phyloP scores from a whole-genome alignment of 169 alveolate species.

The Eimeria acervulina region DNA sequence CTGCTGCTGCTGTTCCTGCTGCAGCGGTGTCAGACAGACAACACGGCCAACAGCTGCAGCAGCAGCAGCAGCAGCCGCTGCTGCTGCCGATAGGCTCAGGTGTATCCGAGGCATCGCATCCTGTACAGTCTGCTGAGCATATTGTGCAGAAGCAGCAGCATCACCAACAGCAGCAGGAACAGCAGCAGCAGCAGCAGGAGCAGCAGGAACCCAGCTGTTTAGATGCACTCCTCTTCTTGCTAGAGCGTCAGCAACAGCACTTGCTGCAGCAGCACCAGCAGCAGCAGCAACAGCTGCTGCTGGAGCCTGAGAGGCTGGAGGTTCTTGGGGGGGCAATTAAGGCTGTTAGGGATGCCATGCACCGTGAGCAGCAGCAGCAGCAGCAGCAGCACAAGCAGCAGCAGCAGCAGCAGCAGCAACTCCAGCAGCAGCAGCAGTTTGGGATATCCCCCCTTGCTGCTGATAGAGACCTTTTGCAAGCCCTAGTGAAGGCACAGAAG shows the following conservation, averaged over 20 bases:
- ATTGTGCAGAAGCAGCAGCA: not conserved
- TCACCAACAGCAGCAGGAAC: not conserved
- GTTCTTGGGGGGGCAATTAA: not conserved
- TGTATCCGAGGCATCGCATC: no score
- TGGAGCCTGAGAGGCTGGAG: constrained; percentile 5
- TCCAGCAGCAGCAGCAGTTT: not conserved
- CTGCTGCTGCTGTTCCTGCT: not conserved
- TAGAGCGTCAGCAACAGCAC: constrained; percentile 16
- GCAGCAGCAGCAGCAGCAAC: no score
- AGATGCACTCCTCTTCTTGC: not conserved
- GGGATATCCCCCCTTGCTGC: constrained; percentile 10
- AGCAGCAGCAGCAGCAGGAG: constrained; percentile 4
- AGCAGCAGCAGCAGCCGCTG: not conserved
- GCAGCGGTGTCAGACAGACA: not conserved
- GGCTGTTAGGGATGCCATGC: constrained; percentile 14
- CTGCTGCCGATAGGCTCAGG: not conserved
- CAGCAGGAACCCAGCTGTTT: constrained; percentile 29
- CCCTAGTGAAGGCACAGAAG: not conserved
- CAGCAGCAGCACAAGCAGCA: not conserved
- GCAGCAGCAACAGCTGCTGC: not conserved
- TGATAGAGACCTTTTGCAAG: constrained; percentile 28
- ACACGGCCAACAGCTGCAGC: not conserved
- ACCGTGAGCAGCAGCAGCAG: constrained; percentile 13
- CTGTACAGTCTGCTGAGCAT: no score
- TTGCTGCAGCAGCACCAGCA: constrained; percentile 5